Base-by-base conservation (phyloP, 2,329 filamentous ascomycete species). In the Penicillium glabrum region DNA sequence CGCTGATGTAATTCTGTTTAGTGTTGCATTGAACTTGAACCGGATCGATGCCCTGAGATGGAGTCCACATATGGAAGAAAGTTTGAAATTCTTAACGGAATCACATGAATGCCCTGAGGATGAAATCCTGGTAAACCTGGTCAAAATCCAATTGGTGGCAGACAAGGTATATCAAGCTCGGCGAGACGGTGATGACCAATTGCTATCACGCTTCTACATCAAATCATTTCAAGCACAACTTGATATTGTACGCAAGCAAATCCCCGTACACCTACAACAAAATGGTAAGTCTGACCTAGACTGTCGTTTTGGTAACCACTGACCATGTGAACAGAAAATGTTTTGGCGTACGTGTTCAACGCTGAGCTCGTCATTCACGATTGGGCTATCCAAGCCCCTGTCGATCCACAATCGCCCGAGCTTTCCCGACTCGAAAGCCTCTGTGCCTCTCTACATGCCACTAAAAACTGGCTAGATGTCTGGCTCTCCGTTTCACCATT, bases 21-120 rank as follows among this genome's bases (percentile, higher is more conserved):
- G 68, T 69, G 54, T 68, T 73, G 47, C 72, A 66, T 3, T 79
- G 74, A 51, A 71, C 29, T 58, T 64, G 54, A 62, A 52, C 3
- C 59, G 49, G 47, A 63, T 67, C 3, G 83, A 86, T 51, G 64
- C 77, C 2, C 72, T 87, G 48, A 76, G 74, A 2, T 89, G 85
- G 85, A 86, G 80, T 0, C 62, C 79, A 1, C 79, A 85, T 51
- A 80, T 88, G 75, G 83, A 86, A 29, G 83, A 86, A 35, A 83
- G 79, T 35, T 71, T 87, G 1, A 69, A 76, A 5, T 61, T 76
- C 1, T 70, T 88, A 0, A 71, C 75, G 5, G 71, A 77, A 16
- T 70, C 76, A 1, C 75, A 75, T 8, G 81, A 86, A 54, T 75
- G 74, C 24, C 72, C 77, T 0, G 76, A 77, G 1, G 85, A 88